A percentile compares a stretch with the other conserved stretches of the same genome.
phyloP scores from a whole-genome alignment of 768 basidiomycete species.

The Hygrocybe punicea region DNA sequence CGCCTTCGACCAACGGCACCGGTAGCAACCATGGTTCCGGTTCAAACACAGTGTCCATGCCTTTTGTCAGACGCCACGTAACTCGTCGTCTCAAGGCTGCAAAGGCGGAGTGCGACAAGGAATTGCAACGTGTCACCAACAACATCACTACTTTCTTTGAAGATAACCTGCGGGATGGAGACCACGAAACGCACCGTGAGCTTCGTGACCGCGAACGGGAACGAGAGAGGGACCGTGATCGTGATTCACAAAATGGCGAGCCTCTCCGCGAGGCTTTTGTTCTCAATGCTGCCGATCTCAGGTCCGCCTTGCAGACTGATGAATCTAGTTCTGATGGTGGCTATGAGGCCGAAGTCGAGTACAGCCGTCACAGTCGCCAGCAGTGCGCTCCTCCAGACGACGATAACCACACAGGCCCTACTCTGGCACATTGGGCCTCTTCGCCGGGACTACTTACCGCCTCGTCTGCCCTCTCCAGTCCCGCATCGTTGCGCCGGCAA shows the following conservation, averaged over 20 bases:
- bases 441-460: constrained; percentile 58
- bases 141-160: constrained; percentile 95
- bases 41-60: constrained; percentile 84
- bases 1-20: constrained; percentile 42
- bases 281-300: constrained; percentile 55
- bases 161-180: constrained; percentile 76
- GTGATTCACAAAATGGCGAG: constrained; percentile 57
- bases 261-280: constrained; percentile 59
- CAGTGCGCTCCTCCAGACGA: constrained; percentile 60
- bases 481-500: constrained; percentile 66
- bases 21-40: constrained; percentile 45
- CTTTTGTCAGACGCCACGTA: constrained; percentile 89
- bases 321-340: constrained; percentile 79
- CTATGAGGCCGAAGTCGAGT: constrained; percentile 74
- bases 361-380: constrained; percentile 64
- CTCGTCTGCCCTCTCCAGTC: constrained; percentile 65
- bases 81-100: constrained; percentile 89
- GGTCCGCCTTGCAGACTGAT: constrained; percentile 57
- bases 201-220: constrained; percentile 49
- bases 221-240: constrained; percentile 44
- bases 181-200: constrained; percentile 68
- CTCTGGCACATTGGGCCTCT: constrained; percentile 54
- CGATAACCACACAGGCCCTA: constrained; percentile 32
- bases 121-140: constrained; percentile 89
- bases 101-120: constrained; percentile 95